Conservation (phyloP, 495 filamentous ascomycete genomes). For the Daldinia vernicosa region DNA sequence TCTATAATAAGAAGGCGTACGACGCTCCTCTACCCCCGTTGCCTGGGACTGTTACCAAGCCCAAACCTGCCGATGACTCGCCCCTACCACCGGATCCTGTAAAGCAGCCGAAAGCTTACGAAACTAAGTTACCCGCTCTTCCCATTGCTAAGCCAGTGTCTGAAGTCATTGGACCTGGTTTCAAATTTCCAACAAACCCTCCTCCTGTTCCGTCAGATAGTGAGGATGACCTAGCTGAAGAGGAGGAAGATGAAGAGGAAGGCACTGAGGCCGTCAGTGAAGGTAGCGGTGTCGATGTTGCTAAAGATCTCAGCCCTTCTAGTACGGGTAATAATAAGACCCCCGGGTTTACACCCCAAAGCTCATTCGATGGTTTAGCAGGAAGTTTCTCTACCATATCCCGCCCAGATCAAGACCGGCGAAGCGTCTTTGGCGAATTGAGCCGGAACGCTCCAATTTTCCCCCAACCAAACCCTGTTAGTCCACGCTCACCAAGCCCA, state of each 20-base stretch:
- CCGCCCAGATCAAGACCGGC: constrained; percentile 52
- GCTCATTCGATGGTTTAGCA: constrained; percentile 68
- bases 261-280: constrained; percentile 60
- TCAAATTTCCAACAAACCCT: constrained; percentile 43
- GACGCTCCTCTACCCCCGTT: constrained; percentile 52
- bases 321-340: constrained; percentile 60
- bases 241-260: constrained; percentile 49
- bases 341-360: constrained; percentile 68
- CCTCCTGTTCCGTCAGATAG: constrained; percentile 47
- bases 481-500: constrained; percentile 83
- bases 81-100: constrained; percentile 44
- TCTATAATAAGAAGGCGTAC: constrained; percentile 49
- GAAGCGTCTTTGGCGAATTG: constrained; percentile 73
- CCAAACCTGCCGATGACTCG: constrained; percentile 35
- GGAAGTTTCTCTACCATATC: constrained; percentile 58
- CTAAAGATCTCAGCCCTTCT: constrained; percentile 71
- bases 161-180: constrained; percentile 36
- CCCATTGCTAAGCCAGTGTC: constrained; percentile 36
- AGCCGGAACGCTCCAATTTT: constrained; percentile 60
- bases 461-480: constrained; percentile 66
- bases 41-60: constrained; percentile 39
- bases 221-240: constrained; percentile 53
- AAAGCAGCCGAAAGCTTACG: constrained; percentile 37
- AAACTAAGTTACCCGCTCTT: constrained; percentile 33
- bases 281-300: constrained; percentile 70